These are phyloP conservation scores for Talaromyces sp. DNA, from an alignment of 2,329 filamentous ascomycete species.

Conservation along the genomic window DNA sequence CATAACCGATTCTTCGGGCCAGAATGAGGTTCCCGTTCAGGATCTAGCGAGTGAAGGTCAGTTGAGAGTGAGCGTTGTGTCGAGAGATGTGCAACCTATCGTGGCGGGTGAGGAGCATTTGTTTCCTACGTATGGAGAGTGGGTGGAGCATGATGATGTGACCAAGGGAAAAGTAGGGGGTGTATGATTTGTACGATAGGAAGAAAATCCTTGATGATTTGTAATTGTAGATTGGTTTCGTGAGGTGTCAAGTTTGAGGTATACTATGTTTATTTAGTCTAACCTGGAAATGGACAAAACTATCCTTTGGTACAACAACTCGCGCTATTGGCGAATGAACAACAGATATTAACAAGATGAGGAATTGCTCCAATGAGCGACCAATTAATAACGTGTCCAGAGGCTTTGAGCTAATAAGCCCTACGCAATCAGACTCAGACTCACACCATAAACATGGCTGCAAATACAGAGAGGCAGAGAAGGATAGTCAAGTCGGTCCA, in stretches of 20 bases:
- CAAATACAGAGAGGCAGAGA: background rate
- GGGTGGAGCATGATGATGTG: constrained; percentile 13
- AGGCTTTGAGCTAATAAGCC: no score
- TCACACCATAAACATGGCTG: background rate
- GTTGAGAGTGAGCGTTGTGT: constrained; percentile 19
- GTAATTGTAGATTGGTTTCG: background rate
- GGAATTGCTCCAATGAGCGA: background rate
- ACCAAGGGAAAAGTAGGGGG: constrained; percentile 17
- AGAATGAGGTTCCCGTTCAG: constrained; percentile 20
- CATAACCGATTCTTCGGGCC: constrained; percentile 15
- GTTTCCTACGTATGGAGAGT: constrained; percentile 26
- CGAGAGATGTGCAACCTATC: constrained; percentile 22
- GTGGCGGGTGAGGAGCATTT: constrained; percentile 15
- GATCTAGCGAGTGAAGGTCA: constrained; percentile 19
- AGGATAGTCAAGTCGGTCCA: constrained; percentile 4
- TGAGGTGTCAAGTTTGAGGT: background rate
- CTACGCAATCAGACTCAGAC: background rate
- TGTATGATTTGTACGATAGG: constrained; percentile 4
- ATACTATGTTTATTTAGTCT: background rate
- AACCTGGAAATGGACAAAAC: background rate
- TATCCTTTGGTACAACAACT: background rate
- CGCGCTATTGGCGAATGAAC: background rate
- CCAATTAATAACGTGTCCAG: background rate
- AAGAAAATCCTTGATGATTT: no score
- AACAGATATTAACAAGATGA: background rate